phyloP scores from a whole-genome alignment of 1,284 basidiomycete species.

The Sparassis latifolia region DNA sequence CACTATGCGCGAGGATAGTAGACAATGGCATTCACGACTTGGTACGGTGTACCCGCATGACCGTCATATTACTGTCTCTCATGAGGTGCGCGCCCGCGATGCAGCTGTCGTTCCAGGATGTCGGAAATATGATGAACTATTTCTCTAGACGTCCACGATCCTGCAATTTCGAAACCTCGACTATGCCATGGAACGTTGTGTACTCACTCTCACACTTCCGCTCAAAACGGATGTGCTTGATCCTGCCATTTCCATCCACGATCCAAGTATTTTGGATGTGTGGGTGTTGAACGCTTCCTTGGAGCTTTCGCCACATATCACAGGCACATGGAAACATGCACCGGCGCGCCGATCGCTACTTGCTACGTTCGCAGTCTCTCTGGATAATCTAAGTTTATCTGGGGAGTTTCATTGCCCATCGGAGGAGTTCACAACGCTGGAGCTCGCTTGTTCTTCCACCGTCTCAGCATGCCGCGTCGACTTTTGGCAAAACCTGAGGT shows the following conservation, averaged over 20 bases:
- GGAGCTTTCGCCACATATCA: conserved; percentile 12
- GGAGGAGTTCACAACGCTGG: conserved; percentile 10
- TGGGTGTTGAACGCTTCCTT: conserved; percentile 10
- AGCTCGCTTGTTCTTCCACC: conserved; percentile 9
- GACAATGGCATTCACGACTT: conserved; percentile 2
- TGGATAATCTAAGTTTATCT: conserved; percentile 2
- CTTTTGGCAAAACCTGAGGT: conserved; percentile 14
- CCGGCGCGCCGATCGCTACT: conserved; percentile 7
- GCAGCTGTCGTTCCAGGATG: no score
- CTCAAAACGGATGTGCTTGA: conserved; percentile 2
- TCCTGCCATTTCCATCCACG: conserved; percentile 3
- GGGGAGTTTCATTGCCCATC: conserved; percentile 12
- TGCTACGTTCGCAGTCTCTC: conserved; percentile 8
- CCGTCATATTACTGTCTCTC: conserved; percentile 6
- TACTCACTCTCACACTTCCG: conserved; percentile 7
- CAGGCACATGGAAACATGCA: conserved; percentile 5
- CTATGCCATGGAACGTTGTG: conserved; percentile 15
- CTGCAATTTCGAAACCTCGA: conserved; percentile 14
- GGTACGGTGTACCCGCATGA: conserved; percentile 15
- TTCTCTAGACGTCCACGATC: conserved; percentile 7
- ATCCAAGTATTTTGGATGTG: conserved; percentile 8
- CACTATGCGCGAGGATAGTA: conserved; percentile 8
- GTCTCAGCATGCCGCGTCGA: conserved; percentile 8
- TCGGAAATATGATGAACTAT: no score
- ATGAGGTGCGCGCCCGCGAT: background rate